phyloP scores from a whole-genome alignment of 192 early-diverging fungal genomes.

The Irineochytrium annulatum region DNA sequence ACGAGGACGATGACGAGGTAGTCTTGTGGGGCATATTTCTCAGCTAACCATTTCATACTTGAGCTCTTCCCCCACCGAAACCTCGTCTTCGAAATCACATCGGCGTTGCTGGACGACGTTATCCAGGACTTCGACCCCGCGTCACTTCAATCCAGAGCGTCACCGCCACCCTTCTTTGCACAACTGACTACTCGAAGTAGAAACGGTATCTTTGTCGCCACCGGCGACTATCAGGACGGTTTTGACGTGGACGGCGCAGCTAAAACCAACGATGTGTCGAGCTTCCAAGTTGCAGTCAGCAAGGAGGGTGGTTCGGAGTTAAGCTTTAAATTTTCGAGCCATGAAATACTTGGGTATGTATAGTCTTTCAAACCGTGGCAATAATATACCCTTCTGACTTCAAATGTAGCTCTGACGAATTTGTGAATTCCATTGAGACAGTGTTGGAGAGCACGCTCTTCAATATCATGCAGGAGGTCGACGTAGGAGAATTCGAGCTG shows the following conservation, averaged over 20 bases:
- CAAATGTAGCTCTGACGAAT: slow-evolving; percentile 27
- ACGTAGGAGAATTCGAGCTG: slow-evolving; percentile 48
- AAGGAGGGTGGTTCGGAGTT: too few relatives aligned
- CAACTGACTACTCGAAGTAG: slow-evolving; percentile 19
- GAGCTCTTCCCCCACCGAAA: too few relatives aligned
- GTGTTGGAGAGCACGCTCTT: slow-evolving; percentile 50
- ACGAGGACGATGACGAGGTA: too few relatives aligned
- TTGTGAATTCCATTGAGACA: slow-evolving; percentile 42
- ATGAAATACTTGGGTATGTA: not conserved
- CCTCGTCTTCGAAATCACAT: not conserved
- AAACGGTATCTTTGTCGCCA: slow-evolving; percentile 19
- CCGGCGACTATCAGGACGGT: not conserved
- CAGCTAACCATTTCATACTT: slow-evolving; percentile 8
- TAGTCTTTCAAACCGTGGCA: not conserved
- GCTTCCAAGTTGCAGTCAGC: too few relatives aligned
- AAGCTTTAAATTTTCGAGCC: too few relatives aligned
- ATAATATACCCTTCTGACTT: not conserved
- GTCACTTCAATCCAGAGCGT: slow-evolving; percentile 8
- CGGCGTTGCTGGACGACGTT: slow-evolving; percentile 26
- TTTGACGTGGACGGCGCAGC: not conserved
- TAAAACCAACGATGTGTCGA: too few relatives aligned
- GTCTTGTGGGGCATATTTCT: not conserved
- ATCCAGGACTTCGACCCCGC: slow-evolving; percentile 38
- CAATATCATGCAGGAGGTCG: slow-evolving; percentile 52
- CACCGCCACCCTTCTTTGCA: slow-evolving; percentile 34